Percentiles rank a stretch among this genome's conserved stretches.
Evolutionary conservation across 768 basidiomycete species (phyloP).

Genomic region (Naematelia encephala): DNA sequence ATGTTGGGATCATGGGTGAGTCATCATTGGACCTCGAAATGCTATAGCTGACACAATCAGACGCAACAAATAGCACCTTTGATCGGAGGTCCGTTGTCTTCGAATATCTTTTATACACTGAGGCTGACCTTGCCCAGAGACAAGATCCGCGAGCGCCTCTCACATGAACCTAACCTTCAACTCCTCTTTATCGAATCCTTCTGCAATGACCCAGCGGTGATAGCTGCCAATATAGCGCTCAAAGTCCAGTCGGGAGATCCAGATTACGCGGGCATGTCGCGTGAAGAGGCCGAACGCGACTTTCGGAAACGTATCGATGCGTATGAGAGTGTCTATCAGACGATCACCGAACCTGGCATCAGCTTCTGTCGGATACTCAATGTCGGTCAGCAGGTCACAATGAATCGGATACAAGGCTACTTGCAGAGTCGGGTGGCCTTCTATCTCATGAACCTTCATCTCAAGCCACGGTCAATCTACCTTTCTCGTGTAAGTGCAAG

Average conservation of each 20-base stretch:
- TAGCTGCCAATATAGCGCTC: conserved; percentile 91
- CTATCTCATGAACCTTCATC: conserved; percentile 96
- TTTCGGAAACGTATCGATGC: conserved; percentile 85
- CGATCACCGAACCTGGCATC: conserved; percentile 83
- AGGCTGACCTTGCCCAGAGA: too few species aligned
- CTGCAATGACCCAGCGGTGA: conserved; percentile 88
- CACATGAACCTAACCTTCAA: conserved; percentile 77
- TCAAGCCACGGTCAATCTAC: conserved; percentile 95
- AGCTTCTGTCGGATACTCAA: conserved; percentile 90
- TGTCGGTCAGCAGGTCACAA: conserved; percentile 82
- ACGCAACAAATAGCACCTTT: conserved; percentile 91
- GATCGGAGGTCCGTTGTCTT: conserved; percentile 61
- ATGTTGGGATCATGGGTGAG: conserved; percentile 94
- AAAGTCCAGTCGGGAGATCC: conserved; percentile 97
- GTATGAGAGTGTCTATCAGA: conserved; percentile 94
- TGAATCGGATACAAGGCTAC: conserved; percentile 83
- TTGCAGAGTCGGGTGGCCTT: conserved; percentile 95
- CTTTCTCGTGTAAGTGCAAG: conserved; percentile 72
- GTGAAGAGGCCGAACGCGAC: conserved; percentile 79
- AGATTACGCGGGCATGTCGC: conserved; percentile 87
- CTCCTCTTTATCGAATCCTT: conserved; percentile 92
- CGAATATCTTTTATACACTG: background rate
- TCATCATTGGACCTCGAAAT: conserved; percentile 7
- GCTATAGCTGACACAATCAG: conserved; percentile 52
- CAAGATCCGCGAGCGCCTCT: conserved; percentile 77